Evolutionary conservation across 1,284 basidiomycete genomes (phyloP).

Genomic region (Malassezia restricta): DNA sequence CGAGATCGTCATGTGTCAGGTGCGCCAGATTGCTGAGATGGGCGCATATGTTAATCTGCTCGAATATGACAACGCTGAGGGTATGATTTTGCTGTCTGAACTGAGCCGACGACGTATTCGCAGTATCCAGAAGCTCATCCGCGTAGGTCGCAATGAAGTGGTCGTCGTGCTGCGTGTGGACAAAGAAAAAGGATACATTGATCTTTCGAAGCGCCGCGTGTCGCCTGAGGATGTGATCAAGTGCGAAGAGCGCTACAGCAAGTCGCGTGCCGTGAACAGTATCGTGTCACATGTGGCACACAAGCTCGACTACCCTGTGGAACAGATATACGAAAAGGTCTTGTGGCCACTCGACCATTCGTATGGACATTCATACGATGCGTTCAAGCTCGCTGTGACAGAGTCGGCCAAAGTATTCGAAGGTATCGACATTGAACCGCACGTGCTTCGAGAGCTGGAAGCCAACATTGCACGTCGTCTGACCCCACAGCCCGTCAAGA

Average conservation of each 20-base stretch:
- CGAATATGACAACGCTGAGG: slow-evolving; percentile 97
- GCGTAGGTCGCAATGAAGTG: slow-evolving; percentile 94
- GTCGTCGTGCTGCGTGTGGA: slow-evolving; percentile 96
- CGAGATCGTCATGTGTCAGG: slow-evolving; percentile 97
- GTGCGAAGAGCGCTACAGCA: slow-evolving; percentile 97
- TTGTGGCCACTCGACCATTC: slow-evolving; percentile 85
- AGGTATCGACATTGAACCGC: slow-evolving; percentile 54
- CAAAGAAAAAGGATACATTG: slow-evolving; percentile 99
- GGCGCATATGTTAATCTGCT: slow-evolving; percentile 97
- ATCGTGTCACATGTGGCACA: slow-evolving; percentile 43
- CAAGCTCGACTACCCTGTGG: slow-evolving; percentile 50
- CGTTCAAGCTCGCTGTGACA: slow-evolving; percentile 91
- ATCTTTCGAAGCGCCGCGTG: slow-evolving; percentile 97
- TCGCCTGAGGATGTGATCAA: slow-evolving; percentile 96
- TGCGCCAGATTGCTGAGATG: slow-evolving; percentile 98
- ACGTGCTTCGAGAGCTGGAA: slow-evolving; percentile 61
- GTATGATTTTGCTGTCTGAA: slow-evolving; percentile 97
- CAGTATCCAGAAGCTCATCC: slow-evolving; percentile 94
- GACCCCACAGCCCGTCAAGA: slow-evolving; percentile 96
- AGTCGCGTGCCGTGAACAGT: slow-evolving; percentile 59
- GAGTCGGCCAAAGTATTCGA: slow-evolving; percentile 77
- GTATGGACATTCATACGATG: slow-evolving; percentile 93
- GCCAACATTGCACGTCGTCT: slow-evolving; percentile 83
- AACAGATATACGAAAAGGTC: slow-evolving; percentile 75
- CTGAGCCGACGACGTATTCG: slow-evolving; percentile 90